Base-by-base conservation (phyloP, 208 protist genomes). In the Acanthamoeba healyi region DNA sequence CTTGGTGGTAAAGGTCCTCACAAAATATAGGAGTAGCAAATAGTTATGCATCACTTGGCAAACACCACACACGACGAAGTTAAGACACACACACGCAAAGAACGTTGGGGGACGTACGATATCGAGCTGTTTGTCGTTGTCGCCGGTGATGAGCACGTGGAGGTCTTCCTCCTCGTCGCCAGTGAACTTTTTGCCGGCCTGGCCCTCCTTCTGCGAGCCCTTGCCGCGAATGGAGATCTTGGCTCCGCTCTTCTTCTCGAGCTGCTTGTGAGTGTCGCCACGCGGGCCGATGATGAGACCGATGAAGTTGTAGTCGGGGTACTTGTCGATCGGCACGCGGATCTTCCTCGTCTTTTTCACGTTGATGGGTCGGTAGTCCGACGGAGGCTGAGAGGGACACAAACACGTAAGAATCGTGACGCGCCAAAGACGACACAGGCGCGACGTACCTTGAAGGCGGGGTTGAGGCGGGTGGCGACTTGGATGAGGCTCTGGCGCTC, bases 281-380 rank as follows among this genome's bases (percentile, higher is more conserved):
- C 97, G 95, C 36, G 97, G 97, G 46, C 97, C 97, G 82, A 98
- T 97, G 61, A 98, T 95, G 10, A 97, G 79, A n/a, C 97, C 97
- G 34, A 98, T 97, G 74, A 98, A 98, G 90, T 98, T 98, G 67
- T 97, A 96, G 12, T 97, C 94, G 1, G 97, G 97, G 46, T 97
- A 95, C 56, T 98, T 88, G 29, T 97, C 94, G 26, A 97, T 61
- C 7, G 97, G 97, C 42, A 98, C 95, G 32, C 61, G 94, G n/a
- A 98, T 96, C 81, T 96, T 96, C 72, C 94, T 86, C 40, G 61
- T 86, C 42, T 94, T 40, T 74, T 96, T 95, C 42, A 44, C 38
- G 51, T 63, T 46, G 34, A 74, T 40, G 34, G 92, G 92, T 46
- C 79, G 93, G 74, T 92, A 96, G 70, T 95, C 90, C 40, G 54